These are phyloP conservation scores for Patellifolia procumbens DNA, from an alignment of 179 eudicot species.

Conservation along the genomic window DNA sequence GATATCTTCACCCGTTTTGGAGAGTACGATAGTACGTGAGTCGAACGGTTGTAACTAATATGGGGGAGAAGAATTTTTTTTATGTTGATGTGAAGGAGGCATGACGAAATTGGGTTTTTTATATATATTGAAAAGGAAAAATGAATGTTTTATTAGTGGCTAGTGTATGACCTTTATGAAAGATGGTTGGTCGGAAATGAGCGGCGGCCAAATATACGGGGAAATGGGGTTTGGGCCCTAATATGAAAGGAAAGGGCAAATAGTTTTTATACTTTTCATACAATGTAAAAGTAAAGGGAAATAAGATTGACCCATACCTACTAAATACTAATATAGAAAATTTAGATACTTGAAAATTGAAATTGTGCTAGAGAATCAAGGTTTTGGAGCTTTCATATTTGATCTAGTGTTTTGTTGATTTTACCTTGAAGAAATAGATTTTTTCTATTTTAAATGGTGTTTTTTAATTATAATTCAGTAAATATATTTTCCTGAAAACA, in stretches of 20 bases:
- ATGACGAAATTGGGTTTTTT: background rate
- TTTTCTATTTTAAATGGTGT: too few species aligned
- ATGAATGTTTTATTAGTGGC: background rate
- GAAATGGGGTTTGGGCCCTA: conserved; percentile 25
- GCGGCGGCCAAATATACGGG: conserved; percentile 16
- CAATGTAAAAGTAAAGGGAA: background rate
- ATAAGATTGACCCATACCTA: conserved; percentile 11
- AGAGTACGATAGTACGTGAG: too few species aligned
- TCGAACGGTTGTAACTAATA: too few species aligned
- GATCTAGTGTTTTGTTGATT: too few species aligned
- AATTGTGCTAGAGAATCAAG: too few species aligned
- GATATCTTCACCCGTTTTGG: too few species aligned
- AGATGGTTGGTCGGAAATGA: conserved; percentile 25
- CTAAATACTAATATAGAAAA: background rate
- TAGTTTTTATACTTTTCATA: background rate
- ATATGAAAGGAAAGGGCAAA: conserved; percentile 1
- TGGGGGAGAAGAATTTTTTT: background rate
- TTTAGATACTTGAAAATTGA: background rate
- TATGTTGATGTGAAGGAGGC: background rate
- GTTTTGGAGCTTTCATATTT: too few species aligned
- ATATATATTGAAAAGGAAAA: background rate
- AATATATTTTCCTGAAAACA: too few species aligned
- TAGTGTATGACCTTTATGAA: conserved; percentile 19
- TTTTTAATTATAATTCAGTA: too few species aligned
- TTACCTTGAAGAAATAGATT: too few species aligned